phyloP scores from a whole-genome alignment of 1,284 basidiomycete species.

The Porodaedalea pini region DNA sequence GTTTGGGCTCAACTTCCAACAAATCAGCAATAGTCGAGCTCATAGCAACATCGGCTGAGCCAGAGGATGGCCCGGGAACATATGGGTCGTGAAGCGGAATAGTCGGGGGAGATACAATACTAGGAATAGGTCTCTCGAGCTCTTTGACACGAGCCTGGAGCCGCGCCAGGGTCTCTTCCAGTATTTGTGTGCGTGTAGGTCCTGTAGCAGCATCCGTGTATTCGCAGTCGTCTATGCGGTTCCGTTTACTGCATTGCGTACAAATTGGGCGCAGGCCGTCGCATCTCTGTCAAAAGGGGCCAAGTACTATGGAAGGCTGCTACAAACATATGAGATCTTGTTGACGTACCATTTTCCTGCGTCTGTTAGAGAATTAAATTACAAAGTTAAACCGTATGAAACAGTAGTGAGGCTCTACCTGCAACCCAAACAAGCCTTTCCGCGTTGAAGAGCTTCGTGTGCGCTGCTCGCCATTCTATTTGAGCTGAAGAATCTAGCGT shows the following conservation, averaged over 20 bases:
- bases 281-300: constrained; percentile 33
- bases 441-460: constrained; percentile 24
- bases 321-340: neutral
- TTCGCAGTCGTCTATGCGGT: constrained; percentile 38
- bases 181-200: constrained; percentile 33
- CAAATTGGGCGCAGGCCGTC: constrained; percentile 39
- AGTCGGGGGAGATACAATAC: constrained; percentile 25
- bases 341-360: constrained; percentile 37
- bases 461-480: neutral
- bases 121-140: constrained; percentile 33
- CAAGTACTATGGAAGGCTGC: neutral
- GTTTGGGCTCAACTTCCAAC: neutral
- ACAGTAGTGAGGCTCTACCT: constrained; percentile 18
- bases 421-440: constrained; percentile 28
- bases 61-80: constrained; percentile 3
- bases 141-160: constrained; percentile 37
- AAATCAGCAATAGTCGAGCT: neutral
- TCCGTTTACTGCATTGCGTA: constrained; percentile 33
- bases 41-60: no score
- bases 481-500: neutral
- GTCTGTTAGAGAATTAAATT: constrained; percentile 25
- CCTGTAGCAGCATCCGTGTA: constrained; percentile 34
- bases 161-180: constrained; percentile 37
- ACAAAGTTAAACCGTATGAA: neutral
- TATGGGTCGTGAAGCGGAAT: constrained; percentile 29